Conservation (phyloP, 768 basidiomycete species). For the Hypholoma sublateritium region DNA sequence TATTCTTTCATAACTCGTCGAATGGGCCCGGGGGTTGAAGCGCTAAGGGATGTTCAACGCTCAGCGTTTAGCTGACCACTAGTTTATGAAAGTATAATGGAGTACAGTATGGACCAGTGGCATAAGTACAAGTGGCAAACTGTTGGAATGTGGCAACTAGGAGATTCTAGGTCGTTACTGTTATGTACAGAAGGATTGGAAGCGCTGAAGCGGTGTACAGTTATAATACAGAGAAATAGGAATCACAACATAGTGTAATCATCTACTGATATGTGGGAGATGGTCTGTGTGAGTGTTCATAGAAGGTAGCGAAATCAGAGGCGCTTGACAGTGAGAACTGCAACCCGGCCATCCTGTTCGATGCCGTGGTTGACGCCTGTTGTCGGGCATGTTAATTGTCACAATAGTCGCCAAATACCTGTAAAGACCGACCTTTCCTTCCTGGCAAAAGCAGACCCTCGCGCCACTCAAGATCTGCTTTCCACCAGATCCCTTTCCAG, state of each 20-base stretch:
- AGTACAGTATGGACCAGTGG: too few species aligned
- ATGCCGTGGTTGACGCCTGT: conserved; percentile 82
- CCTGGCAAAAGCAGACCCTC: conserved; percentile 70
- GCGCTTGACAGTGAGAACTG: conserved; percentile 69
- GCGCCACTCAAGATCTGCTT: conserved; percentile 75
- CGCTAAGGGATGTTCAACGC: too few species aligned
- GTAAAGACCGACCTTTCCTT: conserved; percentile 48
- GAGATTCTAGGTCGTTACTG: not conserved
- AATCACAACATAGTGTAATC: not conserved
- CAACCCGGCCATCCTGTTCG: conserved; percentile 75
- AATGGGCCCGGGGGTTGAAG: too few species aligned
- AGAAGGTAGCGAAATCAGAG: conserved; percentile 13
- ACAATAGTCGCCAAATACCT: not conserved
- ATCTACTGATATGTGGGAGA: not conserved
- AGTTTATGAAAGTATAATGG: too few species aligned
- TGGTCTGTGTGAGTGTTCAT: not conserved
- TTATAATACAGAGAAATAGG: conserved; percentile 1
- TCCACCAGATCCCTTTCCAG: conserved; percentile 72
- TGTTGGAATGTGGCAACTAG: too few species aligned
- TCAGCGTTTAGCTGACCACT: too few species aligned
- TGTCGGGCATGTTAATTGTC: not conserved
- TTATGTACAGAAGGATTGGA: not conserved
- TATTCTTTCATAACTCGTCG: too few species aligned
- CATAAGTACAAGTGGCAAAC: too few species aligned
- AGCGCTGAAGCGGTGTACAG: not conserved